Percentiles rank a stretch among this genome's conserved stretches.
Conservation (phyloP, 139 green algal species). For the Chlamydomonas sp. region DNA sequence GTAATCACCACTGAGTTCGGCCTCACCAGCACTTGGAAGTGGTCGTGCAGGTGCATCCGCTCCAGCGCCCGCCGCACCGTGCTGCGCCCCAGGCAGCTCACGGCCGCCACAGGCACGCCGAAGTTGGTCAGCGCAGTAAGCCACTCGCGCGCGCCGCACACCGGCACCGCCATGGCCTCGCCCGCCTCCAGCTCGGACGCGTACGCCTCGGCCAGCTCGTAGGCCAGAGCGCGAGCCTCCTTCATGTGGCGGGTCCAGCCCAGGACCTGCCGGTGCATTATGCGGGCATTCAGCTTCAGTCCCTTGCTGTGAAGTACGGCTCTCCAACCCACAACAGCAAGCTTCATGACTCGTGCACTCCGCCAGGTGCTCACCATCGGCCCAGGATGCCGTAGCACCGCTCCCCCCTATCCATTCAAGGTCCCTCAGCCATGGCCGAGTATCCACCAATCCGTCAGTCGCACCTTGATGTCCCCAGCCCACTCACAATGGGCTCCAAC, state of each 20-base stretch:
- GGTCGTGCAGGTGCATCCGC: conserved; percentile 64
- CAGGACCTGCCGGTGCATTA: conserved; percentile 51
- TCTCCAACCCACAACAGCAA: no score
- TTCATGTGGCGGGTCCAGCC: conserved; percentile 72
- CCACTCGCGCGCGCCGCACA: conserved; percentile 70
- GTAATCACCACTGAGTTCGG: conserved; percentile 33
- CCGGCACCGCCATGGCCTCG: background rate
- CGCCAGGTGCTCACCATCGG: no score
- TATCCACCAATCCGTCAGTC: no score
- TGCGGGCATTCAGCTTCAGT: conserved; percentile 21
- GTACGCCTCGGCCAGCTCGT: conserved; percentile 60
- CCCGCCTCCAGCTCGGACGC: conserved; percentile 47
- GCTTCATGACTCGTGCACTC: no score
- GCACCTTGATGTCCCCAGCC: no score
- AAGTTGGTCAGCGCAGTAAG: conserved; percentile 66
- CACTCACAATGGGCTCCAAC: no score
- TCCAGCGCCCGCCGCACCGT: conserved; percentile 59
- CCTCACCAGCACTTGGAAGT: conserved; percentile 69
- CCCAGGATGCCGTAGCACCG: no score
- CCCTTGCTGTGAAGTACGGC: no score
- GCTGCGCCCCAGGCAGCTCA: conserved; percentile 64
- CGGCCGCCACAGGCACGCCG: conserved; percentile 76
- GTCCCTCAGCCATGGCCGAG: no score
- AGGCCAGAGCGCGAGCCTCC: conserved; percentile 64
- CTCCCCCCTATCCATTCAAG: no score